Base-by-base conservation (phyloP, 495 filamentous ascomycete genomes). In the Aspergillus diversus region DNA sequence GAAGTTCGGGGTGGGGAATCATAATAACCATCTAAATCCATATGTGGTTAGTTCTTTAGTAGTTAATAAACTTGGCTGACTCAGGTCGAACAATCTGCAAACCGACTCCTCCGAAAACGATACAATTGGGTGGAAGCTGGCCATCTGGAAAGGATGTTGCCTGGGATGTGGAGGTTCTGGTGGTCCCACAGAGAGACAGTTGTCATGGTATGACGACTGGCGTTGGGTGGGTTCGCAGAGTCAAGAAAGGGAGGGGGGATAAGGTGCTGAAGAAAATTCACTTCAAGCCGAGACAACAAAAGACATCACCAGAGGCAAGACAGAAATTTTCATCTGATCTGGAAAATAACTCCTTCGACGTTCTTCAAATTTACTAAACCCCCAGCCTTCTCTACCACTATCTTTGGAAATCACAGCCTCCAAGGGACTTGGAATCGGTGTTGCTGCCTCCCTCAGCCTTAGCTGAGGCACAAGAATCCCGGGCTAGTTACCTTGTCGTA, bases 151-250 rank as follows among this genome's bases (percentile, higher is more conserved):
- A 50, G 47, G 43, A 60, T 48, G 51, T 57, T 60, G 62, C 55
- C 57, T 60, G 57, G 32, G 35, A 46, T 27, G n/a, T 37, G 55
- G 17, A 43, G 55, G 37, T 5, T 27, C 47, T 50, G 59, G 33
- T 32, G 64, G 64, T 66, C 62, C 64, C 64, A 66, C 64, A 66
- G 64, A 27, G 21, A 27, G 21, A 59, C 64, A 66, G 64, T 59
- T 66, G 64, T 62, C 51, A 60, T 61, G 15, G 16, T 50, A 5
- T 17, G 5, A 50, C 47, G 21, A 50, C 47, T 21, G 47, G 21
- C 47, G 15, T 2, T 7, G n/a, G 16, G 27, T 17, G 47, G 13
- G 21, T 31, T 21, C 21, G 47, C n/a, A 50, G 21, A 9, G 21
- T n/a, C 9, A 50, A 50, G 7, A 1, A 21, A 17, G 21, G 11